Evolutionary conservation across 179 eudicot species (phyloP).

Genomic region (Beta macrorhiza): DNA sequence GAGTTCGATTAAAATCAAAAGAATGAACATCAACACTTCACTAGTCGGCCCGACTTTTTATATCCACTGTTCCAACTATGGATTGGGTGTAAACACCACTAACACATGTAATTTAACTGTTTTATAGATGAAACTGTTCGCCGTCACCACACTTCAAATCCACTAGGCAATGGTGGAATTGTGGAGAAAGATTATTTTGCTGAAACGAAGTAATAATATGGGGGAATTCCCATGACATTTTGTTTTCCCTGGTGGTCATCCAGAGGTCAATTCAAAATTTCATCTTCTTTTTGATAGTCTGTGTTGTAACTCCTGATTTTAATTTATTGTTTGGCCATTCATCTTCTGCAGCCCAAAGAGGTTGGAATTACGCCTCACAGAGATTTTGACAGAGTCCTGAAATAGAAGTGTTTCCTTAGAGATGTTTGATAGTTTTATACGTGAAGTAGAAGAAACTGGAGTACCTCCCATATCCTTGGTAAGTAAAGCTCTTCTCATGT

Average conservation of each 20-base stretch:
- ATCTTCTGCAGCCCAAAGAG: constrained; percentile 70
- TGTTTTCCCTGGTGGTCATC: constrained; percentile 99
- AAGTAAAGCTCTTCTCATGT: constrained; percentile 29
- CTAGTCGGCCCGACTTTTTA: no score
- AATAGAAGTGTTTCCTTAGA: constrained; percentile 61
- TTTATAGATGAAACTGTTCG: constrained; percentile 60
- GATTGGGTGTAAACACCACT: not conserved
- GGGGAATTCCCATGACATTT: constrained; percentile 88
- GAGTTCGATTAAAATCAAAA: no score
- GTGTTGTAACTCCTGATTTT: not conserved
- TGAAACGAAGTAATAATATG: constrained; percentile 85
- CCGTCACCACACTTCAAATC: constrained; percentile 84
- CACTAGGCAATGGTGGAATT: constrained; percentile 87
- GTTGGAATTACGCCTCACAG: constrained; percentile 53
- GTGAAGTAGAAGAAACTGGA: constrained; percentile 97
- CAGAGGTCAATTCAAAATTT: constrained; percentile 55
- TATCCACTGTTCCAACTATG: not conserved
- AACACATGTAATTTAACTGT: not conserved
- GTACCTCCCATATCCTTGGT: constrained; percentile 67
- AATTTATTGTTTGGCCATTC: not conserved
- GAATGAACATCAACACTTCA: no score
- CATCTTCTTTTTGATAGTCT: not conserved
- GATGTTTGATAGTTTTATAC: constrained; percentile 89
- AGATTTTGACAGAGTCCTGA: constrained; percentile 27
- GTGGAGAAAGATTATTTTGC: constrained; percentile 74